These are phyloP conservation scores for Pelagophyceae sp. DNA, from an alignment of 352 stramenopile genomes.

Conservation along the genomic window DNA sequence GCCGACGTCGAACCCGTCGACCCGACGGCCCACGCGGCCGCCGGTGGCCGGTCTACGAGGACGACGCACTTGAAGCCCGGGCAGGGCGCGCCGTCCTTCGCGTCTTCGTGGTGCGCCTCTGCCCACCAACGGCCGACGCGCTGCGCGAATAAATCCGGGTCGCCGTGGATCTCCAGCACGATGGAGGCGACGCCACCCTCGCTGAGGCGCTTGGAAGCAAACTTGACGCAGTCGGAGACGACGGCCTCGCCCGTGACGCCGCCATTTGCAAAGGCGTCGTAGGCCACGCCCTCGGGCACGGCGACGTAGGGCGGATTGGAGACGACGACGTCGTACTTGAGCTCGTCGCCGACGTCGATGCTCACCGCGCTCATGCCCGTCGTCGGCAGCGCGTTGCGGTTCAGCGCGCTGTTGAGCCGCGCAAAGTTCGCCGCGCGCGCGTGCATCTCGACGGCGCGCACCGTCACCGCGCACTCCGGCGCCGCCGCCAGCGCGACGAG, in stretches of 20 bases:
- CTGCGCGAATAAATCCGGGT: not conserved
- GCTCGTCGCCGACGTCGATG: not conserved
- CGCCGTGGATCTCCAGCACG: conserved; percentile 5
- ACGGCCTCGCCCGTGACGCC: not conserved
- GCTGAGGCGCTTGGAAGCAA: not conserved
- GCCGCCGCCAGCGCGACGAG: not conserved
- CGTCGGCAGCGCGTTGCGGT: not conserved
- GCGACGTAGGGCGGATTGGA: conserved; percentile 18
- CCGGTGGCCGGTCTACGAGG: not conserved
- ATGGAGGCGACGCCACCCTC: not conserved
- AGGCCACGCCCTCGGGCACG: not conserved
- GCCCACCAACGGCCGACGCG: not conserved
- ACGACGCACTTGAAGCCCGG: not conserved
- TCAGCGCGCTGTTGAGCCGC: not conserved
- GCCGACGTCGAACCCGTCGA: no score
- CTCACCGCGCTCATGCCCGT: no score
- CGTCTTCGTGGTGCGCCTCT: no score
- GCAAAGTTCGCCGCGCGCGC: not conserved
- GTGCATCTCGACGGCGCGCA: not conserved
- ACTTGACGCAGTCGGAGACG: not conserved
- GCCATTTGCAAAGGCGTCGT: conserved; percentile 12
- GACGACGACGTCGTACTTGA: not conserved
- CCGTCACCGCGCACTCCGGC: not conserved
- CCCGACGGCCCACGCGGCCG: no score
- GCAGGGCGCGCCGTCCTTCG: no score